Evolutionary conservation across 225 moss, liverwort and hornwort species (phyloP).

Genomic region (Physcomitrellopsis africana): DNA sequence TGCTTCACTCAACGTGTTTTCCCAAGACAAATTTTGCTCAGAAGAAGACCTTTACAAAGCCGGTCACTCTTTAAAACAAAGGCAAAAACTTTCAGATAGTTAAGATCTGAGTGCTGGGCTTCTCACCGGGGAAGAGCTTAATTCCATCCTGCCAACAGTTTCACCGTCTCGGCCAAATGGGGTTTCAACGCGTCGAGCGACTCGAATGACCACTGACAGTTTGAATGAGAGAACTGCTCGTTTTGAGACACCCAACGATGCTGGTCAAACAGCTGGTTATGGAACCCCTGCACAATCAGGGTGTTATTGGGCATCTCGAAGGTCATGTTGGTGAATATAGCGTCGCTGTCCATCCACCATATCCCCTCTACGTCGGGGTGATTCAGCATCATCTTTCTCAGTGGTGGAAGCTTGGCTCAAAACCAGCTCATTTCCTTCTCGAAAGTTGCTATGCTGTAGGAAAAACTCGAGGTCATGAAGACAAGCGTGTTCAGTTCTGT

Average conservation of each 20-base stretch:
- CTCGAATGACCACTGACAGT: conserved; percentile 72
- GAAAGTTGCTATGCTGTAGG: conserved; percentile 56
- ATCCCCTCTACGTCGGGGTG: conserved; percentile 69
- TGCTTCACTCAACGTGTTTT: too few species aligned
- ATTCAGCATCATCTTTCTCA: conserved; percentile 59
- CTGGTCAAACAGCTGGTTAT: conserved; percentile 39
- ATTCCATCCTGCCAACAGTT: too few species aligned
- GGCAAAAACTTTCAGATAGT: too few species aligned
- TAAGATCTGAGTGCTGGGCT: too few species aligned
- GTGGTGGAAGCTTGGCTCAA: conserved; percentile 57
- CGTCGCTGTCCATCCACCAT: conserved; percentile 77
- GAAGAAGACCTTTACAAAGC: too few species aligned
- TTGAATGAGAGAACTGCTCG: conserved; percentile 62
- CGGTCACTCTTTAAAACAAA: too few species aligned
- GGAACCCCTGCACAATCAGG: conserved; percentile 53
- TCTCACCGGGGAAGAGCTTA: too few species aligned
- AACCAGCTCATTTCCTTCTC: conserved; percentile 52
- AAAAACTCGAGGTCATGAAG: conserved; percentile 61
- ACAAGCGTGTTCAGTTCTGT: conserved; percentile 58
- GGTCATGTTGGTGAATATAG: conserved; percentile 64
- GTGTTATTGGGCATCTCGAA: conserved; percentile 50
- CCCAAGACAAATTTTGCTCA: too few species aligned
- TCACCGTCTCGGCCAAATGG: conserved; percentile 46
- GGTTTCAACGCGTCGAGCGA: conserved; percentile 57
- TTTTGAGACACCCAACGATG: conserved; percentile 53